Conservation (phyloP, 1,139 yeast species). For the Yamadazyma trypodendri region DNA sequence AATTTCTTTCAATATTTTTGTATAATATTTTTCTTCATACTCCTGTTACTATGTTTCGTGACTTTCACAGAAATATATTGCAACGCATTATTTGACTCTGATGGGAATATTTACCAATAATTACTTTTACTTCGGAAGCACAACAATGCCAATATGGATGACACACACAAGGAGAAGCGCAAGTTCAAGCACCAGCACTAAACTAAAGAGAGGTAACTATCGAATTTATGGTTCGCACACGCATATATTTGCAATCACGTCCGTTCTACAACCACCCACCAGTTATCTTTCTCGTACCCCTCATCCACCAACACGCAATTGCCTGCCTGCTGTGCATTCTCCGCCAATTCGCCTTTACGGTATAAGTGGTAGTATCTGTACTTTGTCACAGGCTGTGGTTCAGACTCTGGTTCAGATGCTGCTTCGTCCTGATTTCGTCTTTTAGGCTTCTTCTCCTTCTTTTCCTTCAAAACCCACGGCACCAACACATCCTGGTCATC, state of each 20-base stretch:
- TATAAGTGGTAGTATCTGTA: slow-evolving; percentile 89
- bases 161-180: too few species aligned
- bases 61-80: too few species aligned
- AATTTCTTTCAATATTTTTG: too few species aligned
- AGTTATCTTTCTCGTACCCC: slow-evolving; percentile 93
- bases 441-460: slow-evolving; percentile 24
- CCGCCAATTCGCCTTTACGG: slow-evolving; percentile 74
- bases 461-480: slow-evolving; percentile 82
- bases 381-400: slow-evolving; percentile 27
- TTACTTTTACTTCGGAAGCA: too few species aligned
- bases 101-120: too few species aligned
- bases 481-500: slow-evolving; percentile 92
- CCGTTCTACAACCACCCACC: slow-evolving; percentile 63
- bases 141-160: too few species aligned
- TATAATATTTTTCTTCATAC: too few species aligned
- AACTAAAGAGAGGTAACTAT: too few species aligned
- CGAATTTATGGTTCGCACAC: too few species aligned
- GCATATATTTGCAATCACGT: slow-evolving; percentile 3
- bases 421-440: slow-evolving; percentile 15
- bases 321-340: slow-evolving; percentile 68
- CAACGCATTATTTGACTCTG: too few species aligned
- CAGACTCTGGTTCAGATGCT: slow-evolving; percentile 12
- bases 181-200: too few species aligned
- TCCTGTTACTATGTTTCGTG: too few species aligned
- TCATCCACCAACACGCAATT: slow-evolving; percentile 56